Conservation (phyloP, 2,329 filamentous ascomycete genomes). For the Aspergillus pseudotamarii region DNA sequence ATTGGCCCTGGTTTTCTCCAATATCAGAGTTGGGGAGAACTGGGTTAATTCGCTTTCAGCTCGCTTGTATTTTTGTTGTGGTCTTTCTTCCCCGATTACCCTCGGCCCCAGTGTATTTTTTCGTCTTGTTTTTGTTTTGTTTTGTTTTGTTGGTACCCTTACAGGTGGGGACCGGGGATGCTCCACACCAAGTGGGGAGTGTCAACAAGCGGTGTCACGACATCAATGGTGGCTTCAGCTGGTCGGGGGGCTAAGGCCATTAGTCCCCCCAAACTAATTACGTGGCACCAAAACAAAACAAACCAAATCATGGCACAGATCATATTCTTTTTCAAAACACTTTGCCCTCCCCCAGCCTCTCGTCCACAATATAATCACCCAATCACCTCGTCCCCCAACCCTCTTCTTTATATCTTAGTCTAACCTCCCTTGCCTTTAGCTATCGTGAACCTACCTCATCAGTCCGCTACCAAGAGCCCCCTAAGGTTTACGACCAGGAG, state of each 20-base stretch:
- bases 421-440: constrained; percentile 40
- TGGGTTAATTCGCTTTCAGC: not conserved
- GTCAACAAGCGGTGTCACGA: constrained; percentile 27
- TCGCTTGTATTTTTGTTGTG: not conserved
- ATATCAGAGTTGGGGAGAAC: not conserved
- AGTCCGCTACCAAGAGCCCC: constrained; percentile 50
- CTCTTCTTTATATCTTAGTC: constrained; percentile 31
- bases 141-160: constrained; percentile 13
- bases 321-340: constrained; percentile 5
- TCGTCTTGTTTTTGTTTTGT: constrained; percentile 11
- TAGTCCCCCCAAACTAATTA: constrained; percentile 25
- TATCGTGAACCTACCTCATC: constrained; percentile 57
- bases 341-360: constrained; percentile 5
- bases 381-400: constrained; percentile 11
- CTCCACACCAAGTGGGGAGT: constrained; percentile 22
- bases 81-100: not conserved
- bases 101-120: constrained; percentile 7
- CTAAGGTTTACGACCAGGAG: constrained; percentile 44
- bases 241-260: constrained; percentile 18
- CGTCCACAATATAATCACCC: constrained; percentile 9
- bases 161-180: not conserved
- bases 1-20: not conserved
- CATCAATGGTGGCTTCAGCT: constrained; percentile 17
- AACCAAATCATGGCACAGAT: constrained; percentile 14
- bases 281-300: constrained; percentile 30